Evolutionary conservation across 1,284 basidiomycete genomes (phyloP).

Genomic region (Cryptococcus sp.): DNA sequence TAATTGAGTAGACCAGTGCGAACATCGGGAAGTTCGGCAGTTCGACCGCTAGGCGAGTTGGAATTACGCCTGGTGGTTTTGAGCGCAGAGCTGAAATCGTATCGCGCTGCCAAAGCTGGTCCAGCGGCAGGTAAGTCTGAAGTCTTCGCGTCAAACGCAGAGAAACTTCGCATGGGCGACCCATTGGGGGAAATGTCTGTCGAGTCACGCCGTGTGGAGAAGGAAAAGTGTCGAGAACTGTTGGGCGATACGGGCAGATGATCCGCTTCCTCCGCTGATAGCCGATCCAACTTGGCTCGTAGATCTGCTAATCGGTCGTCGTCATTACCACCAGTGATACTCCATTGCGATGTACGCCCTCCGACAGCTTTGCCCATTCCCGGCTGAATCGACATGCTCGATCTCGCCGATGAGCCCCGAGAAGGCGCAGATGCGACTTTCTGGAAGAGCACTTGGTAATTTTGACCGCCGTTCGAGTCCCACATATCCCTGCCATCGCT

Average conservation of each 20-base stretch:
- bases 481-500: conserved; percentile 72
- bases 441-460: conserved; percentile 67
- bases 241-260: conserved; percentile 23
- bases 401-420: conserved; percentile 20
- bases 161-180: conserved; percentile 9
- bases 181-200: conserved; percentile 8
- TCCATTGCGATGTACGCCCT: conserved; percentile 49
- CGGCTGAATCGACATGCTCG: conserved; percentile 29
- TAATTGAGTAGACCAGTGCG: conserved; percentile 39
- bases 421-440: conserved; percentile 23
- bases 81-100: conserved; percentile 59
- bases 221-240: conserved; percentile 17
- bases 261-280: conserved; percentile 55
- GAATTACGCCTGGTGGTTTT: conserved; percentile 48
- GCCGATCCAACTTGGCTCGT: conserved; percentile 55
- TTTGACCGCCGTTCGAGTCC: conserved; percentile 84
- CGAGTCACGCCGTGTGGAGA: conserved; percentile 12
- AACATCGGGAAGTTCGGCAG: conserved; percentile 29
- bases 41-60: conserved; percentile 30
- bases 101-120: conserved; percentile 50
- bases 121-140: conserved; percentile 32
- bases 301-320: conserved; percentile 54
- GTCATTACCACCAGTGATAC: conserved; percentile 47
- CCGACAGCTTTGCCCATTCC: conserved; percentile 45
- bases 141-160: conserved; percentile 12